Evolutionary conservation across 345 rosid species (phyloP).

Genomic region (Linum trigynum): DNA sequence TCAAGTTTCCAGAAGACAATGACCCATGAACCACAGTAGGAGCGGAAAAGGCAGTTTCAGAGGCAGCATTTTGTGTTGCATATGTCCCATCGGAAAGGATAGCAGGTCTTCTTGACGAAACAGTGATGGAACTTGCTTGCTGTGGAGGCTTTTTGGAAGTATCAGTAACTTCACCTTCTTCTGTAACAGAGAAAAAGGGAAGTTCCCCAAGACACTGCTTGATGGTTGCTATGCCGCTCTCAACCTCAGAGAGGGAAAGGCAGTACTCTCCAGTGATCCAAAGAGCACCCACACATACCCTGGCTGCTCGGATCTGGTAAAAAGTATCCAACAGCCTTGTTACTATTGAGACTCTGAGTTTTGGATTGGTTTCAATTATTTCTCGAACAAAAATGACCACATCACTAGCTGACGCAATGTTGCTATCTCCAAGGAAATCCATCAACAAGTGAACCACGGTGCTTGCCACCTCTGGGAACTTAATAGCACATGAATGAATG

Average conservation of each 20-base stretch:
- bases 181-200: slow-evolving; percentile 62
- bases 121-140: slow-evolving; percentile 35
- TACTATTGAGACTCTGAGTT: slow-evolving; percentile 70
- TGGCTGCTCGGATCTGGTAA: slow-evolving; percentile 79
- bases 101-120: slow-evolving; percentile 75
- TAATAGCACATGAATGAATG: slow-evolving; percentile 77
- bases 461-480: slow-evolving; percentile 93
- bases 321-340: slow-evolving; percentile 81
- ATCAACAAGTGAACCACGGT: slow-evolving; percentile 83
- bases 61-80: slow-evolving; percentile 84
- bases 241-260: slow-evolving; percentile 74
- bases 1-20: slow-evolving; percentile 61
- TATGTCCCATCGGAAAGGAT: slow-evolving; percentile 89
- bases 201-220: slow-evolving; percentile 87
- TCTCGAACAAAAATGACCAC: slow-evolving; percentile 73
- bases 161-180: slow-evolving; percentile 60
- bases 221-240: slow-evolving; percentile 66
- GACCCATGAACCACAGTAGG: slow-evolving; percentile 72
- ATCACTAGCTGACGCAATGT: slow-evolving; percentile 81
- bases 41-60: slow-evolving; percentile 73
- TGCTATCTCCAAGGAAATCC: slow-evolving; percentile 88
- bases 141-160: slow-evolving; percentile 49
- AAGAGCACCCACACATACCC: slow-evolving; percentile 82
- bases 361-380: slow-evolving; percentile 79
- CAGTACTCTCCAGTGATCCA: slow-evolving; percentile 93